Base-by-base conservation (phyloP, 495 filamentous ascomycete genomes). In the Aspergillus hancockii region DNA sequence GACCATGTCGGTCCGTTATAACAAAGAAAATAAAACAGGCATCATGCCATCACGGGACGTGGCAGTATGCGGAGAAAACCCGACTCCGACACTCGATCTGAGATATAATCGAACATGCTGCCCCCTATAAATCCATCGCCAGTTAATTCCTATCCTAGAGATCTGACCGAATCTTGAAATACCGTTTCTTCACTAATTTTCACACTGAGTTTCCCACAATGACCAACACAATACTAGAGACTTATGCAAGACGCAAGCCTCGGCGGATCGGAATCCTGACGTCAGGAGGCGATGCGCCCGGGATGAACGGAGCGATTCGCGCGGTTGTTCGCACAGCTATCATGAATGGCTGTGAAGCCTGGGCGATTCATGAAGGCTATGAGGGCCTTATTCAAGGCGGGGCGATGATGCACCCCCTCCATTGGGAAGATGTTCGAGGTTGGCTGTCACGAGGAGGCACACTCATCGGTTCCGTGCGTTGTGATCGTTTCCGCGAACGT, bases 261-360 rank as follows among this genome's bases (percentile, higher is more conserved):
- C 91, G 92, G 75, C 85, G 87, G 60, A 93, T 98, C 66, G 93
- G 85, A 46, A 87, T 97, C 57, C 91, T 98, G 89, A 98, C 93
- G 54, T 93, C 89, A 59, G 93, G 93, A 63, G 93, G 93, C 63
- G 93, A 98, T 78, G 91, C 93, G 38, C 93, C 94, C 2, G 93
- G 93, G 61, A 98, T 98, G 93, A 97, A 96, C 71, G 91, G 88
- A 47, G 90, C 89, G 19, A 91, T 97, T 13, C 84, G 93, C 49
- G 93, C 93, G 38, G 92, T 97, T 32, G 90, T 97, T 55, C 87
- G 93, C 51, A 97, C 90, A 85, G 82, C 90, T 23, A 89, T 97
- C 59, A 85, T 90, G 67, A 79, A 85, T 62, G 89, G 85, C 49
- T 97, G 93, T 74, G 89, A 93, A 58, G 82, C 90, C 51, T 98